Evolutionary conservation across 352 stramenopile species (phyloP).

Genomic region (Globisporangium cederbergense): DNA sequence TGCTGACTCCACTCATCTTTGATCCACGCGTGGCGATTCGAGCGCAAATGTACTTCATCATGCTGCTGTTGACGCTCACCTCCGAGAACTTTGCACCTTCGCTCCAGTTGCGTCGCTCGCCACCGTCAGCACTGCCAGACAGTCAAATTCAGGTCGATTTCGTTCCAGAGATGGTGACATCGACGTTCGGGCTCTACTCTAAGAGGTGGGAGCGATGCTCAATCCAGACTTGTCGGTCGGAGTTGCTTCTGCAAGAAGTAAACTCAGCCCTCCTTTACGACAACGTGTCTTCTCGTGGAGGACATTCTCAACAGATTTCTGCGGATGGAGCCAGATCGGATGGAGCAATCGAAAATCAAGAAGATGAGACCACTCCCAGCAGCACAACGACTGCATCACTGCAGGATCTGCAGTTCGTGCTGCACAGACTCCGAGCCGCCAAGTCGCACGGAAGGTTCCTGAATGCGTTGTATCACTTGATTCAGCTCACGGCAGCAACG

Average conservation of each 20-base stretch:
- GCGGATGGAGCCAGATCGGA: neutral
- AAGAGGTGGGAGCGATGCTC: conserved; percentile 34
- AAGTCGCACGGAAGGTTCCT: conserved; percentile 60
- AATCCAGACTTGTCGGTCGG: conserved; percentile 23
- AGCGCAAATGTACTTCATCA: conserved; percentile 55
- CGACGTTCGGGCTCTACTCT: conserved; percentile 42
- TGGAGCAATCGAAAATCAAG: neutral
- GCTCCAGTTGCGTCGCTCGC: neutral
- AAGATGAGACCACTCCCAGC: neutral
- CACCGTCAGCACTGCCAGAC: neutral
- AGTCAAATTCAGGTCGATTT: neutral
- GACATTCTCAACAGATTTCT: neutral
- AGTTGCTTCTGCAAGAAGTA: conserved; percentile 9
- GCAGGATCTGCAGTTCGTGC: conserved; percentile 26
- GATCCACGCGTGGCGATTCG: conserved; percentile 35
- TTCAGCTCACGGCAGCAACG: conserved; percentile 32
- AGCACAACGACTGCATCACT: neutral
- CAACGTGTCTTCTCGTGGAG: neutral
- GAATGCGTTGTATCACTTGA: conserved; percentile 59
- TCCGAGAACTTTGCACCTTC: conserved; percentile 34
- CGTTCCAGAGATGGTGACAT: conserved; percentile 12
- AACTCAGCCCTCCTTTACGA: neutral
- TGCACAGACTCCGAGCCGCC: conserved; percentile 30
- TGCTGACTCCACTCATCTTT: conserved; percentile 40
- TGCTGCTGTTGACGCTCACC: conserved; percentile 55